Evolutionary conservation across 192 early-diverging fungal species (phyloP), one percentile per base, ranked within the genome.

Genomic region (Rhizophagus prolifer): DNA sequence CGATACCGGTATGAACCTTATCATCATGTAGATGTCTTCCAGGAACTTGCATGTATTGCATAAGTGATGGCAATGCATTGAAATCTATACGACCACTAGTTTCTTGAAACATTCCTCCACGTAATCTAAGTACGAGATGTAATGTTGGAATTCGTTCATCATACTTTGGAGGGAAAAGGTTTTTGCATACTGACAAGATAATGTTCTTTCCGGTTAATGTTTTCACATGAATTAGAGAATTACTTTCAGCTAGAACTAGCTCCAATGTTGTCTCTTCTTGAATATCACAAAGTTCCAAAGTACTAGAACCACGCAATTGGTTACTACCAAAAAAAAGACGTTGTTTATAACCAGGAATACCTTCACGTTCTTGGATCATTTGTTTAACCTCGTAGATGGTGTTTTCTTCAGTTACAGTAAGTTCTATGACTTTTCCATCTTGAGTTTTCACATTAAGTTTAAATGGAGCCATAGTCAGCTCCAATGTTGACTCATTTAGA

Each of bases 341-440:
- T 77, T 92, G 91, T 79, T 91, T 88, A 71, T 91, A 85, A 58
- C 83, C 83, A 21, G 90, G 90, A 74, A 91, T 92, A 21, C 88
- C 91, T 81, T 92, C 91, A 82, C 90, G 91, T 79, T 93, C 90
- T 77, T 93, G 91, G 81, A 94, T 94, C 82, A 92, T 93, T 62
- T 86, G 80, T 88, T 92, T 94, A 65, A 94, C 92, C 64, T 92
- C 91, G 36, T 90, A 91, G 75, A 94, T 93, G 41, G 89, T 90
- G 82, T 92, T 90, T 6, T 87, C 89, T 44, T 90, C 86, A 79
- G 89, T 91, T 28, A 92, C 91, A 83, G 92, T 90, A 26, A 91
- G 82, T 70, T 91, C 91, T 77, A 92, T 89, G 72, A 91, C 91
- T 85, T 91, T 91, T 67, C 91, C 91, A 50, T 91, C 91, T 76